phyloP scores from a whole-genome alignment of 2,329 filamentous ascomycete genomes.

The Colletotrichum gloeosporioides region DNA sequence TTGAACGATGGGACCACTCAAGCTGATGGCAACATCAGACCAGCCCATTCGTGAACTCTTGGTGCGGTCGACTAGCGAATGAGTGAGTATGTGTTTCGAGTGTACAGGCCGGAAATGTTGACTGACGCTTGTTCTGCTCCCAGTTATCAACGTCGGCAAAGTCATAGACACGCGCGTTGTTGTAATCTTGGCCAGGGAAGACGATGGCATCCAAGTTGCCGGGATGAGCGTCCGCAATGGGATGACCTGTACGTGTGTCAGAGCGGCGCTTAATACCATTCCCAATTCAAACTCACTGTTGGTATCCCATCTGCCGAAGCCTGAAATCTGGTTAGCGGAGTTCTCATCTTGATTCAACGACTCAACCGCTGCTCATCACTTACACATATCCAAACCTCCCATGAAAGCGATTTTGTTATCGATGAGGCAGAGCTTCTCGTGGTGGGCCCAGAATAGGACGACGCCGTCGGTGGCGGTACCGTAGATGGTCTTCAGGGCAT shows the following conservation, averaged over 20 bases:
- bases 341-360: background rate
- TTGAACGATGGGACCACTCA: constrained; percentile 76
- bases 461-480: constrained; percentile 77
- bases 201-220: constrained; percentile 76
- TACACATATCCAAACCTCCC: constrained; percentile 86
- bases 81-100: background rate
- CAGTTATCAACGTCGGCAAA: constrained; percentile 79
- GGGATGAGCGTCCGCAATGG: constrained; percentile 84
- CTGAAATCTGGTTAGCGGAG: constrained; percentile 36
- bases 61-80: constrained; percentile 68
- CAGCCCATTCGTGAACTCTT: constrained; percentile 88
- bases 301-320: constrained; percentile 88
- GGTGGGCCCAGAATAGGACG: constrained; percentile 90
- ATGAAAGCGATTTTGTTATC: constrained; percentile 86
- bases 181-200: constrained; percentile 92
- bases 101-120: background rate
- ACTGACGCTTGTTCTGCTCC: constrained; percentile 78
- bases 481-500: constrained; percentile 80
- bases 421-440: constrained; percentile 87
- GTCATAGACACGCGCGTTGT: constrained; percentile 85
- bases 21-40: constrained; percentile 83
- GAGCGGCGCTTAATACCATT: background rate
- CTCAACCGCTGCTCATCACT: constrained; percentile 18
- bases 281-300: constrained; percentile 55
- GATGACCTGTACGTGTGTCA: constrained; percentile 57